Evolutionary conservation across 768 basidiomycete genomes (phyloP).

Genomic region (Tremella yokohamensis): DNA sequence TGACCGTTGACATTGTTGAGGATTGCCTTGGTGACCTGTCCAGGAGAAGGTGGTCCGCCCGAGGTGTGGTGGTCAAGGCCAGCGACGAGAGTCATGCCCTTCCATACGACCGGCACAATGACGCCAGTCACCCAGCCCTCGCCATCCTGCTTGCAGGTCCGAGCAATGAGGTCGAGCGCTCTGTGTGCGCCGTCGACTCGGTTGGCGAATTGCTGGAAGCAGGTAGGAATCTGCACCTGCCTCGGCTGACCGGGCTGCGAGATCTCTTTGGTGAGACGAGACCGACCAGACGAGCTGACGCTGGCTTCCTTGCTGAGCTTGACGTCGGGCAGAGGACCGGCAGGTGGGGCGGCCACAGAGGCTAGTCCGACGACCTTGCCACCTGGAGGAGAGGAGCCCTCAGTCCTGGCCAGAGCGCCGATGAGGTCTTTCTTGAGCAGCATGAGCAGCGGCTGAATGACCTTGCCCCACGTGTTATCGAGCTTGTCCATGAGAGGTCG

Average conservation of each 20-base stretch:
- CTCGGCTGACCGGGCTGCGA: constrained; percentile 29
- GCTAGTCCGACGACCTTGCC: constrained; percentile 38
- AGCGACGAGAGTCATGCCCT: constrained; percentile 43
- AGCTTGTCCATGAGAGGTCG: constrained; percentile 51
- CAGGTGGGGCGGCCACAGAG: constrained; percentile 28
- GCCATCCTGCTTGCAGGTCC: constrained; percentile 47
- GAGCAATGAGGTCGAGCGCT: constrained; percentile 45
- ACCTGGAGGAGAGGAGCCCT: constrained; percentile 40
- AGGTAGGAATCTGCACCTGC: constrained; percentile 37
- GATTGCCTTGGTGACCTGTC: constrained; percentile 39
- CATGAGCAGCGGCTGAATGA: constrained; percentile 45
- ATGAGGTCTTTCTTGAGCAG: constrained; percentile 44
- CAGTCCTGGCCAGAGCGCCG: constrained; percentile 26
- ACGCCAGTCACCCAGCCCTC: constrained; percentile 50
- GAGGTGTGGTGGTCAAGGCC: constrained; percentile 29
- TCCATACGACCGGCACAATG: constrained; percentile 50
- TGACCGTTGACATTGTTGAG: constrained; percentile 1
- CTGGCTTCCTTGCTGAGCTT: constrained; percentile 29
- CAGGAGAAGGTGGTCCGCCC: constrained; percentile 40
- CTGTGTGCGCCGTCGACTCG: constrained; percentile 45
- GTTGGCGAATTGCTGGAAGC: constrained; percentile 47
- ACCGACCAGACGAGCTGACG: constrained; percentile 12
- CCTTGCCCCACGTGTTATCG: constrained; percentile 48
- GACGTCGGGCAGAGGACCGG: constrained; percentile 13
- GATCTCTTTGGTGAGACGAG: constrained; percentile 35